Evolutionary conservation across 257 asterid species (phyloP).

Genomic region (Solanum piurae): DNA sequence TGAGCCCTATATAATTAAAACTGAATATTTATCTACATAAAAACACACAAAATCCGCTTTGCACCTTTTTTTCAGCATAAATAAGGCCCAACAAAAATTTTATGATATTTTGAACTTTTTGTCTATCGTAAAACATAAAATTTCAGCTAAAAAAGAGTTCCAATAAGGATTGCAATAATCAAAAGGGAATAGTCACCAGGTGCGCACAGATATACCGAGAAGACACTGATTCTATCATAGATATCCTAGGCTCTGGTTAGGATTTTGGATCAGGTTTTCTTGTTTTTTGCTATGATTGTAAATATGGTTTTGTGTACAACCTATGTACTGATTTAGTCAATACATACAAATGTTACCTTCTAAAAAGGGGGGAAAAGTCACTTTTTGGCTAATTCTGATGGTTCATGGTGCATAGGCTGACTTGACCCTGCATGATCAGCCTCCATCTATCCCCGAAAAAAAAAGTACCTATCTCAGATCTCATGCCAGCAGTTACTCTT

Average conservation of each 20-base stretch:
- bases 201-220: background rate
- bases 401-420: background rate
- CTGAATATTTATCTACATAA: background rate
- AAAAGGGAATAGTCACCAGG: background rate
- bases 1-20: background rate
- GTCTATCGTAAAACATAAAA: background rate
- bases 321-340: background rate
- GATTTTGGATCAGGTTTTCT: background rate
- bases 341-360: background rate
- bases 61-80: background rate
- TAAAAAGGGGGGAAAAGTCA: background rate
- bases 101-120: background rate
- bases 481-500: background rate
- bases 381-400: background rate
- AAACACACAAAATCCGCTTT: background rate
- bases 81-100: background rate
- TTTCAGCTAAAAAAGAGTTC: background rate
- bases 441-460: background rate
- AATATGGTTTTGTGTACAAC: background rate
- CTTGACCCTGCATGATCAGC: background rate
- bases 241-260: background rate
- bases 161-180: background rate
- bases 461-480: background rate
- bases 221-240: background rate
- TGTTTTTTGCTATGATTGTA: background rate